Conservation (phyloP, 2,329 filamentous ascomycete species). For the Aspergillus sp. region DNA sequence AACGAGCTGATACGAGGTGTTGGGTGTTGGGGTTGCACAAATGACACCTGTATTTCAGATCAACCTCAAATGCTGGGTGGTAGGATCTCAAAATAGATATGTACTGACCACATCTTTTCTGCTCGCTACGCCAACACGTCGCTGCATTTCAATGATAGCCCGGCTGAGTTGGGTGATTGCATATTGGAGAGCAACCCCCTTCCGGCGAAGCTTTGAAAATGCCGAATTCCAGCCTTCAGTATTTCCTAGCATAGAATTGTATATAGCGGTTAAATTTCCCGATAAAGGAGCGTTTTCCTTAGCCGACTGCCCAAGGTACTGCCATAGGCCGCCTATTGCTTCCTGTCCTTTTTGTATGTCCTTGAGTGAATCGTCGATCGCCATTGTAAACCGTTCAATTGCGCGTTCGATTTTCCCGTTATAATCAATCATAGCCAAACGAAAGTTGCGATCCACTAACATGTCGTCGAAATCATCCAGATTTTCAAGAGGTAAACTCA, state of each 20-base stretch:
- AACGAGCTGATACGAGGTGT: conserved; percentile 21
- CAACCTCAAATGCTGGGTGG: neutral
- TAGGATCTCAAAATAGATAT: neutral
- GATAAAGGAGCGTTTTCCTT: conserved; percentile 59
- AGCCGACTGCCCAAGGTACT: conserved; percentile 69
- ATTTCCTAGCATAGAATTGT: conserved; percentile 88
- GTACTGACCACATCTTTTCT: conserved; percentile 67
- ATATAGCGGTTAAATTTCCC: conserved; percentile 68
- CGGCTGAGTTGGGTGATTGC: conserved; percentile 70
- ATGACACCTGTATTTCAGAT: conserved; percentile 20
- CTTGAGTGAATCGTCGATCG: conserved; percentile 73
- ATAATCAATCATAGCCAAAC: conserved; percentile 76
- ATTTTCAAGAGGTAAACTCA: conserved; percentile 82
- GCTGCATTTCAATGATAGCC: conserved; percentile 82
- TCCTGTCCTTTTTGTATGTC: conserved; percentile 77
- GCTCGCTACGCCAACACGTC: conserved; percentile 79
- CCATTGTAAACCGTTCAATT: conserved; percentile 71
- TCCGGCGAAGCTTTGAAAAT: conserved; percentile 72
- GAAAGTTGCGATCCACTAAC: conserved; percentile 79
- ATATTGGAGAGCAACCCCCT: conserved; percentile 68
- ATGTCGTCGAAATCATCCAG: conserved; percentile 81
- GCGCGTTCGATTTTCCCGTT: conserved; percentile 93
- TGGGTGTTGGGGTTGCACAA: conserved; percentile 14
- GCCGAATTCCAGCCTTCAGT: conserved; percentile 86
- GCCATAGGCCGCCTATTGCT: conserved; percentile 72